phyloP scores from a whole-genome alignment of 2,329 filamentous ascomycete genomes.

The Nectriaceae sp. region DNA sequence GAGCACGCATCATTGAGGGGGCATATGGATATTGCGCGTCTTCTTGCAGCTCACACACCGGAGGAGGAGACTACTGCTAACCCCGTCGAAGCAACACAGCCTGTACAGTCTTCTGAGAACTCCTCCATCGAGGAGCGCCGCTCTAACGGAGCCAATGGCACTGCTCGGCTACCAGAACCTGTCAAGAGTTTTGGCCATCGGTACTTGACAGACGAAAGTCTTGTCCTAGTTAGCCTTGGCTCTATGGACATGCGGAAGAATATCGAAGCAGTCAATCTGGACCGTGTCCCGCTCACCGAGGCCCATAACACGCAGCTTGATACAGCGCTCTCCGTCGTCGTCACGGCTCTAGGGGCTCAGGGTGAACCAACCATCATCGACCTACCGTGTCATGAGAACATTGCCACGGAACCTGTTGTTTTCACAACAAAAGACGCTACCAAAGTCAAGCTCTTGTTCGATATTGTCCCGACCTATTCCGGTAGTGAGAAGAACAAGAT shows the following conservation, averaged over 20 bases:
- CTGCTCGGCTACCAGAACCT: constrained; percentile 65
- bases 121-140: constrained; percentile 64
- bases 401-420: constrained; percentile 88
- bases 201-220: constrained; percentile 84
- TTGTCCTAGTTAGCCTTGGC: constrained; percentile 89
- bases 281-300: constrained; percentile 82
- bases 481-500: constrained; percentile 87
- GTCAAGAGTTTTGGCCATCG: constrained; percentile 96
- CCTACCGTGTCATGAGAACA: constrained; percentile 89
- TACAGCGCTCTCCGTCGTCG: constrained; percentile 87
- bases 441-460: constrained; percentile 88
- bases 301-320: constrained; percentile 93
- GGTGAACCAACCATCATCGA: constrained; percentile 91
- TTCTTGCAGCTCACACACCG: constrained; percentile 57
- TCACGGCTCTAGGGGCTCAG: constrained; percentile 80
- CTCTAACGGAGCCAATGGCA: constrained; percentile 51
- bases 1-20: constrained; percentile 92
- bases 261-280: constrained; percentile 78
- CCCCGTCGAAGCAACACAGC: constrained; percentile 23
- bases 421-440: constrained; percentile 78
- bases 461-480: constrained; percentile 93
- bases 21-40: constrained; percentile 77
- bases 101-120: constrained; percentile 42
- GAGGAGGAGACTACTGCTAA: constrained; percentile 29
- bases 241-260: constrained; percentile 92